phyloP scores from a whole-genome alignment of 1,284 basidiomycete genomes.

The Coniferiporia sulphurascens region DNA sequence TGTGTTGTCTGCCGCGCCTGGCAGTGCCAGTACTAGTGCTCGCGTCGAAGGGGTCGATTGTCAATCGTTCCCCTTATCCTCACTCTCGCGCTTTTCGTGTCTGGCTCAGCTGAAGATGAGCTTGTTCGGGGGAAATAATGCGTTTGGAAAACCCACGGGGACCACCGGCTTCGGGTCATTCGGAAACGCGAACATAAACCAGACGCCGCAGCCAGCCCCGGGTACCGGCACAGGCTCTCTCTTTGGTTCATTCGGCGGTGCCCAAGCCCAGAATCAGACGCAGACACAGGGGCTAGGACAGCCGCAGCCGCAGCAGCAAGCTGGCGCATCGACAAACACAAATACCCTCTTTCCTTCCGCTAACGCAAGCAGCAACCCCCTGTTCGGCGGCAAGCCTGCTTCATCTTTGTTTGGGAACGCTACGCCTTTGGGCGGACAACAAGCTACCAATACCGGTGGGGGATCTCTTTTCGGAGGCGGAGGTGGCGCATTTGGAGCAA shows the following conservation, averaged over 20 bases:
- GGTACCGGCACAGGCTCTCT: not conserved
- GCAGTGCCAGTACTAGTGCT: too few species aligned
- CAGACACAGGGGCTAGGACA: constrained; percentile 7
- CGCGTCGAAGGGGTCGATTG: too few species aligned
- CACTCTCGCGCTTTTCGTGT: not conserved
- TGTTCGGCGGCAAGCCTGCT: constrained; percentile 18
- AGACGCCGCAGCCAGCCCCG: not conserved
- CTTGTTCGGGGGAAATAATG: constrained; percentile 7
- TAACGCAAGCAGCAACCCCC: constrained; percentile 4
- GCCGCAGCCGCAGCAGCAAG: constrained; percentile 9
- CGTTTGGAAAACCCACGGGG: constrained; percentile 9
- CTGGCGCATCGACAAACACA: not conserved
- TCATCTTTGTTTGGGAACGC: constrained; percentile 15
- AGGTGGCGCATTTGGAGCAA: not conserved
- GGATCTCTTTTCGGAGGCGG: not conserved
- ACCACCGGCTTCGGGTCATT: constrained; percentile 10
- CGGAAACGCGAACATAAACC: constrained; percentile 9
- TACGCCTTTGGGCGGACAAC: not conserved
- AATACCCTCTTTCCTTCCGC: constrained; percentile 9
- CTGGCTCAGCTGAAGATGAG: constrained; percentile 10
- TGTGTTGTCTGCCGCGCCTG: too few species aligned
- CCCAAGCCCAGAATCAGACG: constrained; percentile 8
- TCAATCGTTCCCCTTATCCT: not conserved
- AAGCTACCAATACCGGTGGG: not conserved
- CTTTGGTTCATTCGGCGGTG: constrained; percentile 14